Percentiles rank a stretch among this genome's conserved stretches.
These are phyloP conservation scores for Pseudocercospora crystallina DNA, from an alignment of 2,329 filamentous ascomycete genomes.

Conservation along the genomic window DNA sequence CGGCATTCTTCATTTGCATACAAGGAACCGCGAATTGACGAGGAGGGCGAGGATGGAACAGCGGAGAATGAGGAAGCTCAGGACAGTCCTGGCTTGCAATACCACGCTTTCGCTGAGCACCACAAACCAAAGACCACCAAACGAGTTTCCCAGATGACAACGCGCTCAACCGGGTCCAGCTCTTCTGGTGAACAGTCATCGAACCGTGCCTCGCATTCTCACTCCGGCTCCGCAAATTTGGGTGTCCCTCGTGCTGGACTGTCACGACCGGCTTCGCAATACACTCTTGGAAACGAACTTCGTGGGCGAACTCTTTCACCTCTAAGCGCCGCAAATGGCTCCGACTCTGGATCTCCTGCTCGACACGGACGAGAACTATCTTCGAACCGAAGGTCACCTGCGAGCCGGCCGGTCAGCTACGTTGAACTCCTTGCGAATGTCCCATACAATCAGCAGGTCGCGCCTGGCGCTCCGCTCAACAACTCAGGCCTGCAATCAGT, in stretches of 20 bases:
- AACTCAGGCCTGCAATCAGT: slow-evolving; percentile 76
- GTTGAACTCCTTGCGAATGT: slow-evolving; percentile 61
- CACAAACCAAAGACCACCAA: slow-evolving; percentile 27
- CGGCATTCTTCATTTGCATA: slow-evolving; percentile 21
- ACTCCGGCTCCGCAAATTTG: slow-evolving; percentile 27
- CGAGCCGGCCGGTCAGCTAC: slow-evolving; percentile 59
- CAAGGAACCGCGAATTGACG: slow-evolving; percentile 26
- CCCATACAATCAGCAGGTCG: slow-evolving; percentile 79
- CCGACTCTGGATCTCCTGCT: slow-evolving; percentile 40
- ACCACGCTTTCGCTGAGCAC: slow-evolving; percentile 47
- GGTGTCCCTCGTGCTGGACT: slow-evolving; percentile 45
- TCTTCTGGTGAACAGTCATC: slow-evolving; percentile 25
- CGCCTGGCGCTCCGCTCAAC: slow-evolving; percentile 64
- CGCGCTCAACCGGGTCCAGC: slow-evolving; percentile 32
- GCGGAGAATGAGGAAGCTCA: slow-evolving; percentile 27
- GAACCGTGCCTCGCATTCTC: slow-evolving; percentile 23
- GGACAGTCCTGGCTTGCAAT: slow-evolving; percentile 49
- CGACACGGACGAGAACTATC: slow-evolving; percentile 51
- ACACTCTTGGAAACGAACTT: slow-evolving; percentile 72
- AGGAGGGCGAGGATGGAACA: slow-evolving; percentile 24
- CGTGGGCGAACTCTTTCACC: slow-evolving; percentile 62
- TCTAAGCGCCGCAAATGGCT: slow-evolving; percentile 43
- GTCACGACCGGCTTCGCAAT: slow-evolving; percentile 68
- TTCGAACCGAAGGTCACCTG: slow-evolving; percentile 56
- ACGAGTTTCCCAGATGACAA: slow-evolving; percentile 33